Percentiles rank a stretch among this genome's conserved stretches.
Evolutionary conservation across 805 yeast species (phyloP).

Genomic region (Teunomyces barrocoloradensis): DNA sequence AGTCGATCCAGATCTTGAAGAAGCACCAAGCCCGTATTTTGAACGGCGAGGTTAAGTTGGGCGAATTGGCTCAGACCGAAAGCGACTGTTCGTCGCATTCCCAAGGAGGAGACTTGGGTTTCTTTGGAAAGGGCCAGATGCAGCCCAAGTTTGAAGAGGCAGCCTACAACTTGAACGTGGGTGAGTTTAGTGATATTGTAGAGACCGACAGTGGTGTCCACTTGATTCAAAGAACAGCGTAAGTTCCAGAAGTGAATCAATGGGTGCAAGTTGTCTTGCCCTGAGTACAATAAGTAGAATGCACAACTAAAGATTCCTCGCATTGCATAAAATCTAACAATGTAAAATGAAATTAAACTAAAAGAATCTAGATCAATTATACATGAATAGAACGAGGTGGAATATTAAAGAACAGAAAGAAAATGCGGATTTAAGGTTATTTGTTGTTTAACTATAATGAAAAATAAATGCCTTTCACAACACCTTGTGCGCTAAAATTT

Average conservation of each 20-base stretch:
- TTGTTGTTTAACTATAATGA: not conserved
- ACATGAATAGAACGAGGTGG: too few species aligned
- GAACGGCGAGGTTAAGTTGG: constrained; percentile 63
- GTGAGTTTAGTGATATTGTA: constrained; percentile 78
- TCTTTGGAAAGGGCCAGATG: constrained; percentile 88
- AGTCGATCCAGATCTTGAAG: constrained; percentile 65
- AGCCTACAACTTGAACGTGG: constrained; percentile 75
- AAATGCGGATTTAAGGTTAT: too few species aligned
- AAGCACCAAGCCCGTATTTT: constrained; percentile 56
- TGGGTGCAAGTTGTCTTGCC: too few species aligned
- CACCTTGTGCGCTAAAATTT: not conserved
- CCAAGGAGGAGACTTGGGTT: constrained; percentile 90
- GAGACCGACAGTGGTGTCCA: constrained; percentile 93
- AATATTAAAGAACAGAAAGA: too few species aligned
- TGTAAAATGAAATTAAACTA: too few species aligned
- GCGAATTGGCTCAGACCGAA: constrained; percentile 74
- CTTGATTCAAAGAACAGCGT: constrained; percentile 80
- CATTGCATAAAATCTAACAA: not conserved
- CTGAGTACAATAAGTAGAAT: not conserved
- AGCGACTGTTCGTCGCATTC: constrained; percentile 87
- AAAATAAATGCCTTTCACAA: not conserved
- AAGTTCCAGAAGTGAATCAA: constrained; percentile 4
- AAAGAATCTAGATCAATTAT: too few species aligned
- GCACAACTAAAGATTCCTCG: not conserved
- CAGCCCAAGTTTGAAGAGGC: constrained; percentile 92